Percentiles rank a stretch among this genome's conserved stretches.
phyloP scores from a whole-genome alignment of 164 flowering plant species.

The Magnolia officinalis region DNA sequence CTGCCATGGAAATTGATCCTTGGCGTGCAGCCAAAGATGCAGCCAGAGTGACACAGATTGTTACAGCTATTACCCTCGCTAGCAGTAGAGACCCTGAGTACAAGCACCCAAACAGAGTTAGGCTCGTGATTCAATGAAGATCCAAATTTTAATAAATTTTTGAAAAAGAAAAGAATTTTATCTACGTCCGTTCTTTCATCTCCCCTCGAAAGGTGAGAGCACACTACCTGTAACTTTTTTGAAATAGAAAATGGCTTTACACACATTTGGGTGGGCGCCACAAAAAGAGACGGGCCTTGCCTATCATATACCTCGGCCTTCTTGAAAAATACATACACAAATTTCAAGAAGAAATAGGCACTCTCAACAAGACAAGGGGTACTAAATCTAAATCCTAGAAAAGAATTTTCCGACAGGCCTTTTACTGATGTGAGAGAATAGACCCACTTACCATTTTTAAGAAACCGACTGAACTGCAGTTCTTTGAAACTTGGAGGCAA shows the following conservation, averaged over 20 bases:
- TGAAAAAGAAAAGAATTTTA: neutral
- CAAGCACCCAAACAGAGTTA: slow-evolving; percentile 2
- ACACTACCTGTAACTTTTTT: too few species aligned
- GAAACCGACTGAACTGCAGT: slow-evolving; percentile 67
- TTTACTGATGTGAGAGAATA: neutral
- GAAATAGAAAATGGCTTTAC: too few species aligned
- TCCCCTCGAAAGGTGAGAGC: too few species aligned
- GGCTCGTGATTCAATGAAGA: neutral
- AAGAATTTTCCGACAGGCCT: too few species aligned
- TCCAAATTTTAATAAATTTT: neutral
- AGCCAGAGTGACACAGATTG: slow-evolving; percentile 87
- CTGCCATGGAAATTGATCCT: slow-evolving; percentile 89
- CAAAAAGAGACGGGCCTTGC: too few species aligned
- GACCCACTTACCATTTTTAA: slow-evolving; percentile 61
- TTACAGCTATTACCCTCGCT: slow-evolving; percentile 75
- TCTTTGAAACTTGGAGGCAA: slow-evolving; percentile 69
- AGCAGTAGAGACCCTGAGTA: slow-evolving; percentile 60
- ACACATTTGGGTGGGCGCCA: too few species aligned
- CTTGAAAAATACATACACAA: too few species aligned
- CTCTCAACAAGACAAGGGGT: too few species aligned
- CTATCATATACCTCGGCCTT: too few species aligned
- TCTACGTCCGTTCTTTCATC: neutral
- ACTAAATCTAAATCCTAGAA: too few species aligned
- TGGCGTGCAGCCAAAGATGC: slow-evolving; percentile 88
- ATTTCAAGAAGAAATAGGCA: too few species aligned